Conservation (phyloP, 352 stramenopile genomes). For the Phytophthora pseudosyringae region DNA sequence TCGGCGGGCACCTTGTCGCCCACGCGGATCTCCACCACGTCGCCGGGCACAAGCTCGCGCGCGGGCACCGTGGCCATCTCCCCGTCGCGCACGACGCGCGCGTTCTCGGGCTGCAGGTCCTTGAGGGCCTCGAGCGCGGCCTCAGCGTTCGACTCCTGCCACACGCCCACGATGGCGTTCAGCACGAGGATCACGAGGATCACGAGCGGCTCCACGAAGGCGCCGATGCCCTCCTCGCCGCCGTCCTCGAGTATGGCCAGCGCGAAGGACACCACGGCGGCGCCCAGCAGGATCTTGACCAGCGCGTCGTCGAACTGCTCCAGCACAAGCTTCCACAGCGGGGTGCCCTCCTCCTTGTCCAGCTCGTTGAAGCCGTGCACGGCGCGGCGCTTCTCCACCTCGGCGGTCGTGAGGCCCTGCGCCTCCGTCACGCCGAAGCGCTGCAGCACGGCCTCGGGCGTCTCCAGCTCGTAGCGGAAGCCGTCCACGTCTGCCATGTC, state of each 20-base stretch:
- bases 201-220: constrained; percentile 97
- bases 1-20: constrained; percentile 98
- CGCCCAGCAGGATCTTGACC: constrained; percentile 98
- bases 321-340: constrained; percentile 95
- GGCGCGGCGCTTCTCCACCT: constrained; percentile 64
- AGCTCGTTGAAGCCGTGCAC: constrained; percentile 88
- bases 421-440: constrained; percentile 79
- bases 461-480: constrained; percentile 69
- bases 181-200: constrained; percentile 97
- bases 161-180: constrained; percentile 97
- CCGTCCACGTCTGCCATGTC: constrained; percentile 30
- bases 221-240: constrained; percentile 82
- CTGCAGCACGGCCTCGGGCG: constrained; percentile 73
- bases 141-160: constrained; percentile 95
- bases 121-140: constrained; percentile 96
- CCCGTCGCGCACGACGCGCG: constrained; percentile 88
- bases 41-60: constrained; percentile 95
- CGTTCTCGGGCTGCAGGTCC: constrained; percentile 94
- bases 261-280: constrained; percentile 94
- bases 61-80: constrained; percentile 87
- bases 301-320: constrained; percentile 99
- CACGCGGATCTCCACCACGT: constrained; percentile 96
- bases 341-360: constrained; percentile 89
- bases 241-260: constrained; percentile 94
- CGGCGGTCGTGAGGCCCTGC: constrained; percentile 52